A percentile compares a stretch with the other conserved stretches of the same genome.
Evolutionary conservation across 495 filamentous ascomycete genomes (phyloP).

Genomic region (Massariosphaeria phaeospora): DNA sequence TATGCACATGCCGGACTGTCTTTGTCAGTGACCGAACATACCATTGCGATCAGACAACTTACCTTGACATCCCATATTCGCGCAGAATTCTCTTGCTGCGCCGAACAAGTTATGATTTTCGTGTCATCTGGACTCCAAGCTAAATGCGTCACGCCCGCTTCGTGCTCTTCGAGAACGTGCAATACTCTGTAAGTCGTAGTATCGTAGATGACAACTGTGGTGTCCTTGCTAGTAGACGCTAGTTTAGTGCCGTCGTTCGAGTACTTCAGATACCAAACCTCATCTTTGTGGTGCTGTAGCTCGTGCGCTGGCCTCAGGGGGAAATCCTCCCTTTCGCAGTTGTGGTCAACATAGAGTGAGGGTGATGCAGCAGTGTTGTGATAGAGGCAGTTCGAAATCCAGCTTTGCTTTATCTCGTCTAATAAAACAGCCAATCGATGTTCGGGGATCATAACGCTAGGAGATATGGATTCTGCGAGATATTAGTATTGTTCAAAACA

Average conservation of each 20-base stretch:
- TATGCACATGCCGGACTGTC: slow-evolving; percentile 67
- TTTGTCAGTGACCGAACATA: no score
- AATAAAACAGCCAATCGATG: slow-evolving; percentile 84
- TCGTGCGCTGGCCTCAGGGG: slow-evolving; percentile 62
- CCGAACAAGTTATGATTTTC: slow-evolving; percentile 74
- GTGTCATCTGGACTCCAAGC: slow-evolving; percentile 90
- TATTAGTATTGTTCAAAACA: slow-evolving; percentile 2
- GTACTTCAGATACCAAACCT: slow-evolving; percentile 87
- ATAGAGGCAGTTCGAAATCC: slow-evolving; percentile 79
- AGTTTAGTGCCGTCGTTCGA: slow-evolving; percentile 83
- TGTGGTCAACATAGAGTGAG: slow-evolving; percentile 84
- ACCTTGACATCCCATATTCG: slow-evolving; percentile 76
- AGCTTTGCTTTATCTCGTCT: slow-evolving; percentile 71
- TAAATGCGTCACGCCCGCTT: slow-evolving; percentile 63
- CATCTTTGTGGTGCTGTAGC: slow-evolving; percentile 69
- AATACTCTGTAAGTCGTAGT: slow-evolving; percentile 62
- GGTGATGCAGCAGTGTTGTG: slow-evolving; percentile 77
- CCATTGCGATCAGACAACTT: slow-evolving; percentile 39
- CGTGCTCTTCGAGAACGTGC: slow-evolving; percentile 60
- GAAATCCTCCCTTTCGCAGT: slow-evolving; percentile 74
- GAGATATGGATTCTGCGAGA: slow-evolving; percentile 74
- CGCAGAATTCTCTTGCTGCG: slow-evolving; percentile 69
- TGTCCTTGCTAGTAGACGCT: slow-evolving; percentile 74
- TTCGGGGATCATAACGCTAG: slow-evolving; percentile 96
- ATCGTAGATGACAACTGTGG: slow-evolving; percentile 74